phyloP scores from a whole-genome alignment of 1,139 yeast genomes.

The Kluyveromyces sp. region DNA sequence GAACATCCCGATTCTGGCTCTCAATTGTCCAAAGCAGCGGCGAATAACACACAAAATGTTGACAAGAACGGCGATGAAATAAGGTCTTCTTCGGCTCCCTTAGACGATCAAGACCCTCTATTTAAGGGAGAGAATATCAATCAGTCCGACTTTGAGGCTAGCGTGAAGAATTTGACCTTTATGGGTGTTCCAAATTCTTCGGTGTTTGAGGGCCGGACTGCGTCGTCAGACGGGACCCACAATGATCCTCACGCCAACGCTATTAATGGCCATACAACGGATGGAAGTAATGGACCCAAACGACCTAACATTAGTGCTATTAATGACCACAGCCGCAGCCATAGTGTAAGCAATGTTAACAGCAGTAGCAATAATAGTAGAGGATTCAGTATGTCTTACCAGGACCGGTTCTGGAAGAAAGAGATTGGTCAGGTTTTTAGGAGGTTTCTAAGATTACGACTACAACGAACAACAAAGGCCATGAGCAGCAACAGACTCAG shows the following conservation, averaged over 20 bases:
- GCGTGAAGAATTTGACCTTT: slow-evolving; percentile 19
- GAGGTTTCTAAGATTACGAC: slow-evolving; percentile 21
- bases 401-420: slow-evolving; percentile 22
- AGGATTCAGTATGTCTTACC: slow-evolving; percentile 8
- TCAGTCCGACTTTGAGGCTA: slow-evolving; percentile 19
- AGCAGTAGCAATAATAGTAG: neutral
- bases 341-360: too few species aligned
- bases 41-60: neutral
- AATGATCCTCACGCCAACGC: slow-evolving; percentile 8
- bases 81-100: too few species aligned
- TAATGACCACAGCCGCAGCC: too few species aligned
- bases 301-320: too few species aligned
- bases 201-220: slow-evolving; percentile 8
- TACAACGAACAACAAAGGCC: slow-evolving; percentile 4
- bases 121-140: neutral
- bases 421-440: slow-evolving; percentile 26
- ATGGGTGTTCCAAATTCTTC: slow-evolving; percentile 25
- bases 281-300: too few species aligned
- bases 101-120: too few species aligned
- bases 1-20: too few species aligned
- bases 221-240: slow-evolving; percentile 17
- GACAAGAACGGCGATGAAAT: neutral
- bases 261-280: neutral
- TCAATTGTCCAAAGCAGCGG: too few species aligned
- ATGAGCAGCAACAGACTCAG: neutral